Percentiles rank a stretch among this genome's conserved stretches.
Evolutionary conservation across 2,329 filamentous ascomycete genomes (phyloP).

Genomic region (Phialophora tarda): DNA sequence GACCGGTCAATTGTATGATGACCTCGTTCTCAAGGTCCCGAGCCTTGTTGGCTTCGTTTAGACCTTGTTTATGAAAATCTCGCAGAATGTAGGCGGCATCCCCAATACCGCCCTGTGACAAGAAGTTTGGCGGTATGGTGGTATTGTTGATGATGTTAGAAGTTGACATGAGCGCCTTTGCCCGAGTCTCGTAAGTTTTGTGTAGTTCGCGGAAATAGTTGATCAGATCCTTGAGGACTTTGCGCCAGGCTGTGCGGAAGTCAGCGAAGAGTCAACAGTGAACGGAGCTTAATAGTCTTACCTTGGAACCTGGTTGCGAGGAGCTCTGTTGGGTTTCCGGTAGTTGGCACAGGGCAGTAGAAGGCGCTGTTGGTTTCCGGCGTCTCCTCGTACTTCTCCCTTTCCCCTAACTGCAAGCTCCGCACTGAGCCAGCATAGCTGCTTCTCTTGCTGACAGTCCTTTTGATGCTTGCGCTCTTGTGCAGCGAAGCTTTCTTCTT

Average conservation of each 20-base stretch:
- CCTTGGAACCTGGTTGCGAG: constrained; percentile 88
- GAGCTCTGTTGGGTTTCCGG: constrained; percentile 83
- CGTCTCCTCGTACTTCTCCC: constrained; percentile 62
- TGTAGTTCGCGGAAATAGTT: constrained; percentile 93
- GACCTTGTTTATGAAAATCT: constrained; percentile 79
- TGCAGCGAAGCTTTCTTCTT: constrained; percentile 86
- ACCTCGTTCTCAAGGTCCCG: constrained; percentile 91
- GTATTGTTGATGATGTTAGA: constrained; percentile 85
- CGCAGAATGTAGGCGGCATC: constrained; percentile 83
- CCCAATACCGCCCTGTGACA: constrained; percentile 80
- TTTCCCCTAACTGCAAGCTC: constrained; percentile 75
- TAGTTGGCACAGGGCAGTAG: constrained; percentile 85
- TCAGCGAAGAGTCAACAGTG: not conserved
- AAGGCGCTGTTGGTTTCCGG: constrained; percentile 82
- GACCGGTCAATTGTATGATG: constrained; percentile 80
- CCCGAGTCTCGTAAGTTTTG: constrained; percentile 80
- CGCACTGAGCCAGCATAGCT: constrained; percentile 84
- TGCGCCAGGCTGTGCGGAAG: constrained; percentile 77
- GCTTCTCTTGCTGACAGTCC: constrained; percentile 79
- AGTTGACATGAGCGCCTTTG: constrained; percentile 81
- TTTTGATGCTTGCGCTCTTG: constrained; percentile 73
- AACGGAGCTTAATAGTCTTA: constrained; percentile 50
- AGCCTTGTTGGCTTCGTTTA: constrained; percentile 83
- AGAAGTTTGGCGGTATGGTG: constrained; percentile 73
- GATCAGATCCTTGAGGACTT: constrained; percentile 92